Evolutionary conservation across 2,329 filamentous ascomycete species (phyloP).

Genomic region (Alternaria sp.): DNA sequence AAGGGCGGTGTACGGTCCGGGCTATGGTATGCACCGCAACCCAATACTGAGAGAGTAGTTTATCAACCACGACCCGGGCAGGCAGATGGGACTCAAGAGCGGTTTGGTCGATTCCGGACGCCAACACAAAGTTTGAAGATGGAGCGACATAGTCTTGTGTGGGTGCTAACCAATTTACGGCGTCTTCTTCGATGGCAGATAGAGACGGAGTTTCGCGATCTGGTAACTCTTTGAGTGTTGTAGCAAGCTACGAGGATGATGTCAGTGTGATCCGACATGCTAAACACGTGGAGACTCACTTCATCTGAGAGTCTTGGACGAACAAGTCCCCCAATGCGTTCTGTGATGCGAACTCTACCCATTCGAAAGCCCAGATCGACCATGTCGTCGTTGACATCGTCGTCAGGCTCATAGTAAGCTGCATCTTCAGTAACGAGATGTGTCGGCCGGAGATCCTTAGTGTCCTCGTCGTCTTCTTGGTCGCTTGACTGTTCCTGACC

Average conservation of each 20-base stretch:
- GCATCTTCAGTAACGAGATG: conserved; percentile 69
- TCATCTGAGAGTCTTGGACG: conserved; percentile 74
- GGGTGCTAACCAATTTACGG: conserved; percentile 64
- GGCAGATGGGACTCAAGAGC: conserved; percentile 68
- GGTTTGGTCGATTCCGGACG: conserved; percentile 52
- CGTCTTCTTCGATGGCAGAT: conserved; percentile 19
- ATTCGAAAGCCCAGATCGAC: conserved; percentile 75
- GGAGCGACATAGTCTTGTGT: conserved; percentile 71
- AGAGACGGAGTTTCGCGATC: conserved; percentile 11
- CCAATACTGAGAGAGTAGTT: conserved; percentile 71
- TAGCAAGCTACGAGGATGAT: conserved; percentile 29
- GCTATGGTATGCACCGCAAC: conserved; percentile 71
- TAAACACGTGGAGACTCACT: conserved; percentile 51
- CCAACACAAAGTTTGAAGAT: conserved; percentile 71
- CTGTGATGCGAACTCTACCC: conserved; percentile 74
- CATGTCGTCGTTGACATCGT: conserved; percentile 70
- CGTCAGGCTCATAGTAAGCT: conserved; percentile 69
- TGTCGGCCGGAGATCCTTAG: conserved; percentile 66
- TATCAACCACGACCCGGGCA: conserved; percentile 62
- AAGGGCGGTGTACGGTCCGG: conserved; percentile 70
- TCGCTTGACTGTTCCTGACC: conserved; percentile 59
- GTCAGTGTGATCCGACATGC: background rate
- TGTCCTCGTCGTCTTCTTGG: conserved; percentile 62
- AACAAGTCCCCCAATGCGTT: conserved; percentile 75
- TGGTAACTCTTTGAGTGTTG: conserved; percentile 40